phyloP scores from a whole-genome alignment of 768 basidiomycete genomes.

The Suillus cothurnatus region DNA sequence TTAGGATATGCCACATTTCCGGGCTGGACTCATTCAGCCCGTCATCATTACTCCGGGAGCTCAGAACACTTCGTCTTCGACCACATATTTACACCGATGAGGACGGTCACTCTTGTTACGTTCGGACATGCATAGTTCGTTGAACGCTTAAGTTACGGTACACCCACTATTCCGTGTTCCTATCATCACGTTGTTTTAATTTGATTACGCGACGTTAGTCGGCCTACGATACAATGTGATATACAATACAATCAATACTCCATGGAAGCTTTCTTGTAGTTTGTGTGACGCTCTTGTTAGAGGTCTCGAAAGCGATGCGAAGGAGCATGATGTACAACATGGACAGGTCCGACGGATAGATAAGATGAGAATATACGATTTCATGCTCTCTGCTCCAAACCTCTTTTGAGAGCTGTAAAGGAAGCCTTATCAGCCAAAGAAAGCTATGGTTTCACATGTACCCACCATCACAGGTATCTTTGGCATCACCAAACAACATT shows the following conservation, averaged over 20 bases:
- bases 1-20: slow-evolving; percentile 1
- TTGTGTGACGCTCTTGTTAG: slow-evolving; percentile 5
- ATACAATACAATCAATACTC: slow-evolving; percentile 30
- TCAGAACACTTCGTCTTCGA: slow-evolving; percentile 22
- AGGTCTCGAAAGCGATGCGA: slow-evolving; percentile 15
- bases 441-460: background rate
- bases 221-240: slow-evolving; percentile 31
- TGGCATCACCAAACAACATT: slow-evolving; percentile 93
- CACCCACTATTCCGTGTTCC: slow-evolving; percentile 17
- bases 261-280: slow-evolving; percentile 9
- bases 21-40: slow-evolving; percentile 5
- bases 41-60: background rate
- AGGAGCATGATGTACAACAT: slow-evolving; percentile 23
- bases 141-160: slow-evolving; percentile 25
- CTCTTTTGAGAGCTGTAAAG: slow-evolving; percentile 56
- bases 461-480: slow-evolving; percentile 85
- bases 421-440: background rate
- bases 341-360: slow-evolving; percentile 16
- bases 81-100: slow-evolving; percentile 19
- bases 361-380: background rate
- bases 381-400: slow-evolving; percentile 45
- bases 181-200: slow-evolving; percentile 12
- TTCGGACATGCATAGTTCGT: slow-evolving; percentile 24
- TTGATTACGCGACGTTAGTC: slow-evolving; percentile 14
- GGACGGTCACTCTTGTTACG: slow-evolving; percentile 29